These are phyloP conservation scores for Calocera cornea DNA, from an alignment of 768 basidiomycete genomes.

Conservation along the genomic window DNA sequence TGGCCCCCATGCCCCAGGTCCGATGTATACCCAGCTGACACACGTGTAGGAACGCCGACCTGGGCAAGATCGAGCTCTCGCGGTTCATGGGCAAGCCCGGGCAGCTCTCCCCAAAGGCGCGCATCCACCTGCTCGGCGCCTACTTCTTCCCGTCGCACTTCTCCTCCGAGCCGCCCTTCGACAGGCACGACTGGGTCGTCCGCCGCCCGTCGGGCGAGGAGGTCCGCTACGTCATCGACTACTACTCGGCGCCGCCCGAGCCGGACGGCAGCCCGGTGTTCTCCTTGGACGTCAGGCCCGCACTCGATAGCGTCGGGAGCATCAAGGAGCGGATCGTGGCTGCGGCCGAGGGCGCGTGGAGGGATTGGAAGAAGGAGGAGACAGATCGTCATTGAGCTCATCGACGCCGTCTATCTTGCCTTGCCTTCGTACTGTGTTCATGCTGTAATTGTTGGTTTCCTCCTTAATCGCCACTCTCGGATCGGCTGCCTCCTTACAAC, in stretches of 20 bases:
- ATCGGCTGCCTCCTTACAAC: not conserved
- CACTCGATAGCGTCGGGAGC: slow-evolving; percentile 71
- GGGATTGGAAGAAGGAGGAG: not conserved
- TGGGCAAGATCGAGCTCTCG: slow-evolving; percentile 50
- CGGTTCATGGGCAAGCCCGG: slow-evolving; percentile 84
- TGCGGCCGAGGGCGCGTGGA: slow-evolving; percentile 58
- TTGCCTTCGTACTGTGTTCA: not conserved
- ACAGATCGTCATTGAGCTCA: not conserved
- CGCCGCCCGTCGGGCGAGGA: slow-evolving; percentile 72
- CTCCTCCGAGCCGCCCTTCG: slow-evolving; percentile 86
- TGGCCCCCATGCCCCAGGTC: not conserved
- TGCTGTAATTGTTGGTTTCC: not conserved
- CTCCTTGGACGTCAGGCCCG: slow-evolving; percentile 88
- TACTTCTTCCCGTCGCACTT: slow-evolving; percentile 81
- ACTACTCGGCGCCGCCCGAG: slow-evolving; percentile 86
- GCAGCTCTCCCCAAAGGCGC: slow-evolving; percentile 87
- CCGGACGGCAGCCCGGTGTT: slow-evolving; percentile 89
- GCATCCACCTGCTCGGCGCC: slow-evolving; percentile 72
- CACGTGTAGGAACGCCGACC: slow-evolving; percentile 35
- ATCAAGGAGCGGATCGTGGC: slow-evolving; percentile 56
- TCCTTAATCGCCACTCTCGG: slow-evolving; percentile 2
- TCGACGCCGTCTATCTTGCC: not conserved
- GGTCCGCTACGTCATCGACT: slow-evolving; percentile 95
- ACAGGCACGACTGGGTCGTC: slow-evolving; percentile 95
- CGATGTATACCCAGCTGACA: not conserved